These are phyloP conservation scores for Potentilla sterilis DNA, from an alignment of 306 rosid species.

Conservation along the genomic window DNA sequence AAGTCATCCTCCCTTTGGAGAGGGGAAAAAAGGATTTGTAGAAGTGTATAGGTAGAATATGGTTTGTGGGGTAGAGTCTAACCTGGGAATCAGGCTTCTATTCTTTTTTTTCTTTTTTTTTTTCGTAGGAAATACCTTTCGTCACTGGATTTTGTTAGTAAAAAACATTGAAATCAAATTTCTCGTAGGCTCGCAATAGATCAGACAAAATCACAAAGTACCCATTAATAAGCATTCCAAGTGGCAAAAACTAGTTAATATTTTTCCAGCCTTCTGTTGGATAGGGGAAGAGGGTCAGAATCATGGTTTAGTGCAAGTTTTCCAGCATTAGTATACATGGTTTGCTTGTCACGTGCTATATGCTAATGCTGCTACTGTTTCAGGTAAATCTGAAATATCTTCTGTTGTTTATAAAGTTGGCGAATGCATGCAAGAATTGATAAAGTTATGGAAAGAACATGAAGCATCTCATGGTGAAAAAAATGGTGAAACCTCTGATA, in stretches of 20 bases:
- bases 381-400: conserved; percentile 78
- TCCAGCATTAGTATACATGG: background rate
- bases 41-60: background rate
- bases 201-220: background rate
- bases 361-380: conserved; percentile 30
- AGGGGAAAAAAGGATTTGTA: background rate
- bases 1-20: background rate
- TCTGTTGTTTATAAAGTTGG: conserved; percentile 83
- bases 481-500: conserved; percentile 54
- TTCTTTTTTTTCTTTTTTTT: background rate
- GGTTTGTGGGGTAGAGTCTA: background rate
- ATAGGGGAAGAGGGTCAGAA: background rate
- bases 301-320: background rate
- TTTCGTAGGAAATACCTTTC: background rate
- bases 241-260: background rate
- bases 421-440: conserved; percentile 92
- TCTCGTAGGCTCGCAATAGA: background rate
- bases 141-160: background rate
- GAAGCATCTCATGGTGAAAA: conserved; percentile 61
- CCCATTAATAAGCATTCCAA: background rate
- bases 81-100: background rate
- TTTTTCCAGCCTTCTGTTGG: background rate
- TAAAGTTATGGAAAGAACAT: conserved; percentile 78
- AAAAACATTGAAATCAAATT: background rate
- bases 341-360: conserved; percentile 28